phyloP scores from a whole-genome alignment of 2,329 filamentous ascomycete species.

The Blastomyces gilchristii region DNA sequence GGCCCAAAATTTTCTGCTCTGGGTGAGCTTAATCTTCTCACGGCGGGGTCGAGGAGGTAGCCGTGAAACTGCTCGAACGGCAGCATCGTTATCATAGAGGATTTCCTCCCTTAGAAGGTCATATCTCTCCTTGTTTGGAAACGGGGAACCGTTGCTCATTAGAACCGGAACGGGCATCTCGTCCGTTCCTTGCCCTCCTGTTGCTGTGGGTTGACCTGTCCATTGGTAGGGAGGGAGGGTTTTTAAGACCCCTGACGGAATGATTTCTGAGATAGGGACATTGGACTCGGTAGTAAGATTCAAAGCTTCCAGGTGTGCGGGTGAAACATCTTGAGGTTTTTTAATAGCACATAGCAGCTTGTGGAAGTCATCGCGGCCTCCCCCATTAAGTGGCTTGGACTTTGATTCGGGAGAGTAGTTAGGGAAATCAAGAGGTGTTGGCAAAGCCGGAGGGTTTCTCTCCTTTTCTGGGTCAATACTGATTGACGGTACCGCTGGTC shows the following conservation, averaged over 20 bases:
- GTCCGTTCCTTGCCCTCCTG: constrained; percentile 21
- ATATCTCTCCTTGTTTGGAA: constrained; percentile 41
- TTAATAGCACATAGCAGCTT: constrained; percentile 36
- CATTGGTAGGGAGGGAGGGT: constrained; percentile 33
- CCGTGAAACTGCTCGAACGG: constrained; percentile 46
- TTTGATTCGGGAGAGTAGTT: constrained; percentile 32
- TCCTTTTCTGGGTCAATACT: constrained; percentile 31
- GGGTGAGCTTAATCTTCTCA: constrained; percentile 42
- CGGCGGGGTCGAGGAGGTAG: constrained; percentile 36
- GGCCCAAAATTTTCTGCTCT: constrained; percentile 52
- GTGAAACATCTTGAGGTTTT: constrained; percentile 32
- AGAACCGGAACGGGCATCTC: constrained; percentile 20
- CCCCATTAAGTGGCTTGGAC: constrained; percentile 25
- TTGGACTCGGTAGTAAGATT: constrained; percentile 33
- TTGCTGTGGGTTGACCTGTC: constrained; percentile 20
- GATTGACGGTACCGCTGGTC: constrained; percentile 22
- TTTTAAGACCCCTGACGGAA: constrained; percentile 26
- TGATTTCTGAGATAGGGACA: constrained; percentile 28
- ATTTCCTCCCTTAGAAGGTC: constrained; percentile 43
- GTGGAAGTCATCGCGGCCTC: constrained; percentile 32
- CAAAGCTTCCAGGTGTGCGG: constrained; percentile 31
- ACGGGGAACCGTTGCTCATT: constrained; percentile 41
- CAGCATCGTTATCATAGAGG: constrained; percentile 45
- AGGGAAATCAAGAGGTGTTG: constrained; percentile 45
- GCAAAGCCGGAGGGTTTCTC: constrained; percentile 40